Percentiles rank a stretch among this genome's conserved stretches.
Evolutionary conservation across 148 eudicot species (phyloP).

Genomic region (Rhododendron williamsianum): DNA sequence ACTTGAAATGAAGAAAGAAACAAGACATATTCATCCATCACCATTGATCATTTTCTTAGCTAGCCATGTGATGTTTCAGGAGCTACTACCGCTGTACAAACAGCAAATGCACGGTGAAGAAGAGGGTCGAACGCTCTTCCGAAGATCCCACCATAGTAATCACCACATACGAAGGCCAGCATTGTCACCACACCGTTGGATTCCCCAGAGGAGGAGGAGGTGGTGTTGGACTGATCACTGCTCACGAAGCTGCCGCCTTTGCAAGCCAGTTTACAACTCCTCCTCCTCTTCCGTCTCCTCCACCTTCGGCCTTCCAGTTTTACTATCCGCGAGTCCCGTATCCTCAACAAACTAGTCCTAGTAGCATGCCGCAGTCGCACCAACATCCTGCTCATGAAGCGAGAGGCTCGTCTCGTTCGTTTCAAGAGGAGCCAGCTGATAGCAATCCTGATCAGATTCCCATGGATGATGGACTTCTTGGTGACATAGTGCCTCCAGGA

Average conservation of each 20-base stretch:
- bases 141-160: conserved; percentile 78
- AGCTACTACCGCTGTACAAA: conserved; percentile 95
- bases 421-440: not conserved
- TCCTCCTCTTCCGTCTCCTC: conserved; percentile 4
- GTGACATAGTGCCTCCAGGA: conserved; percentile 76
- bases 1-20: not conserved
- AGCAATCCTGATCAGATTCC: conserved; percentile 10
- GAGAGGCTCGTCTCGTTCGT: conserved; percentile 13
- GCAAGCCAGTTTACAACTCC: conserved; percentile 31
- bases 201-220: conserved; percentile 54
- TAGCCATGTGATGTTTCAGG: conserved; percentile 33
- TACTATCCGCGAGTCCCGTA: conserved; percentile 28
- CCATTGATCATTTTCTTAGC: not conserved
- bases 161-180: conserved; percentile 96
- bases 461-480: conserved; percentile 64
- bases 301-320: conserved; percentile 18
- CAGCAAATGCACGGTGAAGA: conserved; percentile 87
- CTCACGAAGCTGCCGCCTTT: conserved; percentile 40
- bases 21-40: too few relatives aligned
- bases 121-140: conserved; percentile 81
- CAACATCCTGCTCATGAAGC: conserved; percentile 11
- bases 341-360: conserved; percentile 28
- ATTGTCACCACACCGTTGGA: conserved; percentile 78
- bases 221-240: conserved; percentile 26
- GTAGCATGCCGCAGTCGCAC: conserved; percentile 19